Evolutionary conservation across 176 grass and related monocot genomes (phyloP).

Genomic region (Oryza coarctata): DNA sequence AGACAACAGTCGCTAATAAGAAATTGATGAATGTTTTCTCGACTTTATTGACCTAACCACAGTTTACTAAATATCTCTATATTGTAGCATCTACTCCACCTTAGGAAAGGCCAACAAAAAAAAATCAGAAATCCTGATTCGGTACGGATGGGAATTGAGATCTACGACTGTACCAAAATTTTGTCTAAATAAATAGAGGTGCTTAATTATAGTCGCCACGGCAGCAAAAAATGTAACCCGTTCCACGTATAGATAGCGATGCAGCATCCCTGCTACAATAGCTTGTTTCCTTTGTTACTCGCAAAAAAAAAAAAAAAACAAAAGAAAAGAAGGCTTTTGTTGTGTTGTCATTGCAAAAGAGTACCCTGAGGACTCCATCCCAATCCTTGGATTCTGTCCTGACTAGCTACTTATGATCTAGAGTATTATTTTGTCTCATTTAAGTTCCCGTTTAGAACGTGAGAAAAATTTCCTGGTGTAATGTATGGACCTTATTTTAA

Average conservation of each 20-base stretch:
- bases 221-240: neutral
- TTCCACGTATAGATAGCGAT: neutral
- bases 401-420: too few species aligned
- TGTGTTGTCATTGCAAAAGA: too few species aligned
- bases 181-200: neutral
- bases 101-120: neutral
- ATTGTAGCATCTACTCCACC: neutral
- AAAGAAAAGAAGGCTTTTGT: too few species aligned
- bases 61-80: neutral
- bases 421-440: neutral
- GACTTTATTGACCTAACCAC: neutral
- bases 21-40: neutral
- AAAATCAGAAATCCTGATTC: neutral
- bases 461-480: neutral
- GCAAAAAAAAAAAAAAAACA: too few species aligned
- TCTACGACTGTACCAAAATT: neutral
- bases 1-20: too few species aligned
- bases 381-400: too few species aligned
- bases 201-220: neutral
- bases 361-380: too few species aligned
- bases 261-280: too few species aligned
- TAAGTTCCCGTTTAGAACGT: neutral
- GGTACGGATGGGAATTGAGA: neutral
- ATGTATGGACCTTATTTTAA: neutral
- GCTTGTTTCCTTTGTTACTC: too few species aligned